phyloP scores from a whole-genome alignment of 371 early-diverging fungal species.

The Mycotypha africana region DNA sequence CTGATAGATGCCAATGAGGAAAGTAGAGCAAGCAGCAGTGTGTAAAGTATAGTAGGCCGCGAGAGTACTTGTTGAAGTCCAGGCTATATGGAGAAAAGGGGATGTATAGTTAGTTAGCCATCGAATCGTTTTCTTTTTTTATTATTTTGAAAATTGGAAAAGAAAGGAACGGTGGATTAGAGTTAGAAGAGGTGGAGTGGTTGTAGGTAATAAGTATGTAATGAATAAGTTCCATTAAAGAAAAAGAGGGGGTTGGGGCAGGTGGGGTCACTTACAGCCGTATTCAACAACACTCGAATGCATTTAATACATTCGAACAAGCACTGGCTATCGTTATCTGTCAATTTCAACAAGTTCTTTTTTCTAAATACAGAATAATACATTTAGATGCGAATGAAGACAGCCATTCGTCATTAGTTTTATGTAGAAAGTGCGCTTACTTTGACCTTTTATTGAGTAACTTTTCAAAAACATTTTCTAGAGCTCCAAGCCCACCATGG shows the following conservation, averaged over 20 bases:
- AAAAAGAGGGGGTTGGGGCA: too few relatives aligned
- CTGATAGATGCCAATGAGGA: conserved; percentile 7
- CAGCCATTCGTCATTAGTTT: too few relatives aligned
- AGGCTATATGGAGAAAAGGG: conserved; percentile 37
- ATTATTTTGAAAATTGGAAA: too few relatives aligned
- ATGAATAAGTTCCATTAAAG: too few relatives aligned
- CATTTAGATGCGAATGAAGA: not conserved
- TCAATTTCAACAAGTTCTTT: conserved; percentile 8
- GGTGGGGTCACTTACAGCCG: conserved; percentile 58
- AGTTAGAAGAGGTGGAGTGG: too few relatives aligned
- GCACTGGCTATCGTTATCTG: conserved; percentile 24
- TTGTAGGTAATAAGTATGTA: too few relatives aligned
- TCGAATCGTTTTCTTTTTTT: too few relatives aligned
- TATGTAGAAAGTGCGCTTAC: too few relatives aligned
- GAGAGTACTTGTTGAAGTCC: conserved; percentile 50
- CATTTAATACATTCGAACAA: conserved; percentile 58
- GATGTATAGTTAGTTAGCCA: too few relatives aligned
- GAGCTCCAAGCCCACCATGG: conserved; percentile 41
- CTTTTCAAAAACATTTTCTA: conserved; percentile 52
- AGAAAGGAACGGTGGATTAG: too few relatives aligned
- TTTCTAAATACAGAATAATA: conserved; percentile 4
- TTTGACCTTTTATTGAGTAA: too few relatives aligned
- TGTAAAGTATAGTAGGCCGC: conserved; percentile 30
- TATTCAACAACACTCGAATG: conserved; percentile 49
- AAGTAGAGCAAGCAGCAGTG: conserved; percentile 21